phyloP scores from a whole-genome alignment of 2,329 filamentous ascomycete species.

The Ascocoryne sarcoides region DNA sequence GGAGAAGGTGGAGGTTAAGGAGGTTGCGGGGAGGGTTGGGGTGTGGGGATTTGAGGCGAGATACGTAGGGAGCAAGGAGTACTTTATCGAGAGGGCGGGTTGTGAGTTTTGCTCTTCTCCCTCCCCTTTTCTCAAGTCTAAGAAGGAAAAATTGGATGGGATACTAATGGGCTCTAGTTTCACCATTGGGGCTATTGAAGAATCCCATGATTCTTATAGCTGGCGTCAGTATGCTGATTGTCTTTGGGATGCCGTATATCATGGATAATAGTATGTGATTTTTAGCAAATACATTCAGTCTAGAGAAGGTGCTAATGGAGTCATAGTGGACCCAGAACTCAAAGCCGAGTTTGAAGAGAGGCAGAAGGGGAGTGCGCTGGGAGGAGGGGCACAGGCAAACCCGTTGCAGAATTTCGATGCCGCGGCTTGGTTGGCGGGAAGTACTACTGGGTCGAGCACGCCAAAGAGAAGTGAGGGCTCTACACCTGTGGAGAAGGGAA shows the following conservation, averaged over 20 bases:
- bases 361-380: constrained; percentile 66
- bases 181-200: constrained; percentile 73
- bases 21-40: constrained; percentile 28
- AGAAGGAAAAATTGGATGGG: background rate
- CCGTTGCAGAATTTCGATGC: constrained; percentile 56
- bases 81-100: constrained; percentile 64
- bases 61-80: constrained; percentile 56
- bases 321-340: constrained; percentile 89
- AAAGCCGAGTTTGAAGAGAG: constrained; percentile 86
- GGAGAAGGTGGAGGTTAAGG: constrained; percentile 40
- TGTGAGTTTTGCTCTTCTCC: constrained; percentile 48
- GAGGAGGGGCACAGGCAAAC: constrained; percentile 41
- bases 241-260: constrained; percentile 89
- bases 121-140: background rate
- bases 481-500: background rate
- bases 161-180: constrained; percentile 43
- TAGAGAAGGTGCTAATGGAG: no score
- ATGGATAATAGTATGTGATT: constrained; percentile 80
- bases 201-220: constrained; percentile 96
- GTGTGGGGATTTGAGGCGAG: constrained; percentile 30
- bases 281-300: no score
- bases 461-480: background rate
- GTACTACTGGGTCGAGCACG: constrained; percentile 20
- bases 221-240: constrained; percentile 70
- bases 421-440: constrained; percentile 58